A percentile compares a stretch with the other conserved stretches of the same genome.
Evolutionary conservation across 441 rosid genomes (phyloP).

Genomic region (Croton laevigatus): DNA sequence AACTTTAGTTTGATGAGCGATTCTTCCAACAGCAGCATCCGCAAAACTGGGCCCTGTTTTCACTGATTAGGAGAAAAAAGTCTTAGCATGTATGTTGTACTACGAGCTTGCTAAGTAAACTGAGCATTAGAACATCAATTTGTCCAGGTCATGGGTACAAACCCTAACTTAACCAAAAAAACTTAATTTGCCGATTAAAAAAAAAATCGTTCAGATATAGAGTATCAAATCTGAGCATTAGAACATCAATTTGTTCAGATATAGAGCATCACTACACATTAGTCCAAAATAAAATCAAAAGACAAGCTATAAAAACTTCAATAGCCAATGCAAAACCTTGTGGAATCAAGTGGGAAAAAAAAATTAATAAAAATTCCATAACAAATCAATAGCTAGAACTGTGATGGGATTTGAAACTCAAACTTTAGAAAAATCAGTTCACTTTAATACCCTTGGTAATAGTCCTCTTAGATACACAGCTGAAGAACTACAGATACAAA

Average conservation of each 20-base stretch:
- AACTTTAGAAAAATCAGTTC: neutral
- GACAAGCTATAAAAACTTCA: neutral
- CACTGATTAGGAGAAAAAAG: constrained; percentile 38
- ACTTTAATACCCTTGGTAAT: neutral
- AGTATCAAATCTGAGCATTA: too few relatives aligned
- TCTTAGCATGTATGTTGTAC: neutral
- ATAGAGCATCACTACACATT: neutral
- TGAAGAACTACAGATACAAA: neutral
- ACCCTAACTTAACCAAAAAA: too few relatives aligned
- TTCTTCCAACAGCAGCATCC: constrained; percentile 95
- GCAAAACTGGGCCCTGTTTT: constrained; percentile 91
- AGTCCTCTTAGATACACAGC: neutral
- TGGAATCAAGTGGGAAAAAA: neutral
- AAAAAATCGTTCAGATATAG: too few relatives aligned
- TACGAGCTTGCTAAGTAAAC: neutral
- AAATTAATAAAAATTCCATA: neutral
- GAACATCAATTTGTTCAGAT: neutral
- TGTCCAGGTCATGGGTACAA: too few relatives aligned
- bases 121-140: neutral
- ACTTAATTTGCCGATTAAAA: too few relatives aligned
- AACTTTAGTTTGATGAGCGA: constrained; percentile 91
- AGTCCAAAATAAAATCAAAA: neutral
- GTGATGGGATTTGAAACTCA: neutral
- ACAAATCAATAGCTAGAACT: neutral
- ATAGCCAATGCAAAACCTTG: neutral